phyloP scores from a whole-genome alignment of 2,329 filamentous ascomycete species.

The Diaporthe caulivora region DNA sequence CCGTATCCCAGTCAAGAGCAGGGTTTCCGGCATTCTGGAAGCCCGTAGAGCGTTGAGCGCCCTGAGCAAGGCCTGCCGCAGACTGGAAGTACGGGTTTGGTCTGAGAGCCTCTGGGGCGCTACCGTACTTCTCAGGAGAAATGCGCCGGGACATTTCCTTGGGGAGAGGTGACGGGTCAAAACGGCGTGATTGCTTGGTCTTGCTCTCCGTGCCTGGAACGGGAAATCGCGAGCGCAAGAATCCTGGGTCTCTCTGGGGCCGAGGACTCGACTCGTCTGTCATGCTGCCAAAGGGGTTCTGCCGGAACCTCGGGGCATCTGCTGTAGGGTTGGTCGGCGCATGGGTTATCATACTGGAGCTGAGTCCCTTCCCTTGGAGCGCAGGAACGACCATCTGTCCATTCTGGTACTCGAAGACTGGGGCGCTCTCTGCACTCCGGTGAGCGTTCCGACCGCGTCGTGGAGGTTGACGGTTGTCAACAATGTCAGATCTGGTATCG shows the following conservation, averaged over 20 bases:
- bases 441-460: conserved; percentile 30
- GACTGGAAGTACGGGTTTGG: conserved; percentile 34
- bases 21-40: conserved; percentile 46
- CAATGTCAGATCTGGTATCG: conserved; percentile 34
- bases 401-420: conserved; percentile 34
- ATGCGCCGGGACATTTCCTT: conserved; percentile 36
- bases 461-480: conserved; percentile 38
- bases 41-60: conserved; percentile 45
- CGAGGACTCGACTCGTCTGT: conserved; percentile 34
- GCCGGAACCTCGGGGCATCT: conserved; percentile 28
- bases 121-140: conserved; percentile 44
- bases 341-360: conserved; percentile 39
- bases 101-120: conserved; percentile 37
- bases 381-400: conserved; percentile 20
- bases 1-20: conserved; percentile 41
- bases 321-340: conserved; percentile 24
- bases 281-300: conserved; percentile 37
- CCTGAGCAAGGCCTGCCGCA: conserved; percentile 42
- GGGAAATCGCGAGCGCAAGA: conserved; percentile 49
- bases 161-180: conserved; percentile 36
- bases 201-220: conserved; percentile 52
- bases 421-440: conserved; percentile 9
- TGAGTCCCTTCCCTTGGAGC: conserved; percentile 23
- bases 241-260: conserved; percentile 23
- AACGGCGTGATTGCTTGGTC: conserved; percentile 42